A percentile compares a stretch with the other conserved stretches of the same genome.
These are phyloP conservation scores for Psilocybe sp. DNA, from an alignment of 768 basidiomycete genomes.

Conservation along the genomic window DNA sequence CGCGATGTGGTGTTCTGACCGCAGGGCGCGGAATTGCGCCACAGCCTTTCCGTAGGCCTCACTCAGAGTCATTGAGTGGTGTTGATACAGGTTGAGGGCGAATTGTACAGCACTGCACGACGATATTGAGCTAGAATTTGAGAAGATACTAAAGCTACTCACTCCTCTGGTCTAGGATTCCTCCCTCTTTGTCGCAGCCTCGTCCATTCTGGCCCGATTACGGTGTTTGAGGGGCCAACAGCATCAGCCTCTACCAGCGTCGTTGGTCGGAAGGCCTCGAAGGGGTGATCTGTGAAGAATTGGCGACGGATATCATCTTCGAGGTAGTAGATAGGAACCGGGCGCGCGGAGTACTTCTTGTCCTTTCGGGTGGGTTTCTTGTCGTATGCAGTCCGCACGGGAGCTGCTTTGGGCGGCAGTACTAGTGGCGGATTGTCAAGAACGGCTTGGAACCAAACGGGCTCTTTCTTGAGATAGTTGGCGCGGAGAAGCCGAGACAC, in stretches of 20 bases:
- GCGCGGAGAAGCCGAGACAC: constrained; percentile 77
- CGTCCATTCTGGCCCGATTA: constrained; percentile 68
- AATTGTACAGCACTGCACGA: constrained; percentile 70
- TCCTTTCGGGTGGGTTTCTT: constrained; percentile 24
- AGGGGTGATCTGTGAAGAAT: constrained; percentile 96
- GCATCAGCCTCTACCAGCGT: constrained; percentile 70
- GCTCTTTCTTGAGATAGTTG: constrained; percentile 58
- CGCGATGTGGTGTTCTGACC: constrained; percentile 80
- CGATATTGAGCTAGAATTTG: constrained; percentile 9
- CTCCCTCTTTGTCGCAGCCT: constrained; percentile 76
- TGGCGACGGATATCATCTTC: constrained; percentile 86
- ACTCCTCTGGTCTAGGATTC: constrained; percentile 92
- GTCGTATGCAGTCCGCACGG: constrained; percentile 57
- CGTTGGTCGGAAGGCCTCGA: constrained; percentile 84
- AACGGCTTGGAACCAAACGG: constrained; percentile 84
- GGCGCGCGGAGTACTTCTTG: constrained; percentile 38
- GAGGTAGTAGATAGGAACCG: constrained; percentile 66
- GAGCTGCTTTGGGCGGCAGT: constrained; percentile 73
- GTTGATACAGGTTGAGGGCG: constrained; percentile 70
- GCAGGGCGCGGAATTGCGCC: constrained; percentile 84
- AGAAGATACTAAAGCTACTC: constrained; percentile 27
- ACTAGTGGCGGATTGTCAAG: constrained; percentile 86
- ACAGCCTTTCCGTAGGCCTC: constrained; percentile 79
- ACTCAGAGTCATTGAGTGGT: constrained; percentile 63
- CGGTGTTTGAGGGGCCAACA: constrained; percentile 53